Percentiles rank a stretch among this genome's conserved stretches.
Evolutionary conservation across 2,329 filamentous ascomycete genomes (phyloP).

Genomic region (Podosphaera aphanis): DNA sequence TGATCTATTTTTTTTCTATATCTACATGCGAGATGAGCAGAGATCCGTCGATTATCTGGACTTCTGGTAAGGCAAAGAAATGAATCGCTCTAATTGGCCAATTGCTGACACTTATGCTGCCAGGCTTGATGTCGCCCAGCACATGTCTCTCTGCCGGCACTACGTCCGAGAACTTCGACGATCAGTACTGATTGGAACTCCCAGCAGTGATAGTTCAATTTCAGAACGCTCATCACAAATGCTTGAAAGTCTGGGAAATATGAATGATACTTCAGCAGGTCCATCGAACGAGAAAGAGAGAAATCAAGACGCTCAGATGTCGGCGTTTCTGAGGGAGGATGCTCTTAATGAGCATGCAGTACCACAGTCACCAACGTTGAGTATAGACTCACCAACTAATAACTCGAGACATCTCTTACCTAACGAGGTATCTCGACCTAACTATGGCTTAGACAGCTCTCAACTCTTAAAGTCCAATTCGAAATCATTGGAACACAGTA

Average conservation of each 20-base stretch:
- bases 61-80: conserved; percentile 51
- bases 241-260: conserved; percentile 49
- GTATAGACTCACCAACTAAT: conserved; percentile 2
- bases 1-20: conserved; percentile 96
- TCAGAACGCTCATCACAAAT: conserved; percentile 71
- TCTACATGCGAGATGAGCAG: conserved; percentile 98
- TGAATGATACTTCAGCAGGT: conserved; percentile 32
- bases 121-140: conserved; percentile 98
- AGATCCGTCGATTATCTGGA: conserved; percentile 93
- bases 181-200: conserved; percentile 79
- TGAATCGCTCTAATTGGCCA: neutral
- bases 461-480: conserved; percentile 47
- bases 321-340: conserved; percentile 60
- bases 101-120: conserved; percentile 5
- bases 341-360: conserved; percentile 30
- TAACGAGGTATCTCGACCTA: conserved; percentile 22
- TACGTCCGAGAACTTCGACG: conserved; percentile 88
- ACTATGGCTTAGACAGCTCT: conserved; percentile 33
- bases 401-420: conserved; percentile 25
- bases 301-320: conserved; percentile 72
- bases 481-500: conserved; percentile 60
- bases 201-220: conserved; percentile 53
- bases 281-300: conserved; percentile 43
- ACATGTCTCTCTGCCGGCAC: conserved; percentile 92
- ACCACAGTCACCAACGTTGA: conserved; percentile 17